Evolutionary conservation across 345 rosid genomes (phyloP), one percentile per base, ranked within the genome.

Genomic region (Eucalyptus regnans): DNA sequence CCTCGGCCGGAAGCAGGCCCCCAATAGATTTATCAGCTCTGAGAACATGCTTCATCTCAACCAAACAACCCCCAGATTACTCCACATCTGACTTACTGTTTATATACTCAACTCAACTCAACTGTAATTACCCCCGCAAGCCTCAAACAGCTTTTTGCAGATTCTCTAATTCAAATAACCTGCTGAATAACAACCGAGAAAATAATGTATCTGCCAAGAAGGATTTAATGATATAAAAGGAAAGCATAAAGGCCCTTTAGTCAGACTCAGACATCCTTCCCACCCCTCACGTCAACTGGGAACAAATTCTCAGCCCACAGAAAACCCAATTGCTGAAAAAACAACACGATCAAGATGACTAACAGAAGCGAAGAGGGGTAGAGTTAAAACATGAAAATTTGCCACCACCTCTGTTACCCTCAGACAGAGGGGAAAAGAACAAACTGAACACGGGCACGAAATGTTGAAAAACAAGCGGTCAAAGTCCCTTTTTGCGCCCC

Each of bases 1-100:
- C 80, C 90, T 90, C 18, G 92, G 88, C 88, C 92, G 58, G 60
- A 92, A 91, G 85, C 95, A 93, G 90, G 94, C 91, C 92, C 90
- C 86, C 87, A 92, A 56, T 87, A 90, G 89, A 91, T 88, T 92
- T 92, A 91, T 90, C 92, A 93, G 92, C 87, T 88, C 93, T 54
- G 93, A 91, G 89, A 92, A 89, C 93, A 92, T 91, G 89, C 93
- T 94, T 92, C 95, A 93, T 93, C 90, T 91, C 90, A 91, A 52
- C 92, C 87, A 86, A 68, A n/a, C 87, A 87, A 27, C 58, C 83
- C 49, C 46, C 86, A 25, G 27, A 66, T 12, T 68, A 37, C 87
- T 71, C 91, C 80, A 79, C 90, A 37, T 76, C 46, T 20, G 80
- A 58, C 37, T 76, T 37, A 37, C 48, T 10, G 15, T 37, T 4